phyloP scores from a whole-genome alignment of 179 eudicot genomes.

The Spinacia oleracea region DNA sequence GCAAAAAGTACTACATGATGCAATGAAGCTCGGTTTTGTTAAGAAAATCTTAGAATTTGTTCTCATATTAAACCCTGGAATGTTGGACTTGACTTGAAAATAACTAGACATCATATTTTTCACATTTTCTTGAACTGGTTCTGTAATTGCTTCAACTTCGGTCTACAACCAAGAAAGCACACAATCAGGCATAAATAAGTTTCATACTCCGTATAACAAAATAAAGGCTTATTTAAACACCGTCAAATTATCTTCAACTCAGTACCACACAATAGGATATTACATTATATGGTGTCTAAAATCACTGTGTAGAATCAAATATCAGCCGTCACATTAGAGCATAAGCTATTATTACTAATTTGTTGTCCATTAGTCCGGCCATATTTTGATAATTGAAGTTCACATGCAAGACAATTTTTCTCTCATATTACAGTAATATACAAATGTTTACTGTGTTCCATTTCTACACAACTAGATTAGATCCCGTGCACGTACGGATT shows the following conservation, averaged over 20 bases:
- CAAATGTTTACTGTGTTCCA: no score
- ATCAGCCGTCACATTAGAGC: neutral
- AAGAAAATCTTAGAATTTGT: slow-evolving; percentile 30
- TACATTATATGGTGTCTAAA: neutral
- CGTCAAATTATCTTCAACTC: neutral
- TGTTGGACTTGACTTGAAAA: slow-evolving; percentile 49
- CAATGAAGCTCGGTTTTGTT: slow-evolving; percentile 59
- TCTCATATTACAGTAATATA: no score
- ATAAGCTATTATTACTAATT: neutral
- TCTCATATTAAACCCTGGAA: slow-evolving; percentile 30
- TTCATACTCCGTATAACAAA: slow-evolving; percentile 6
- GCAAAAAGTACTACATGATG: slow-evolving; percentile 87
- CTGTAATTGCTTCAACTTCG: slow-evolving; percentile 62
- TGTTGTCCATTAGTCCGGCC: neutral
- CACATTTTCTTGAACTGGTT: slow-evolving; percentile 68
- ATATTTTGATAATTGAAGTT: no score
- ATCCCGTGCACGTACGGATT: no score
- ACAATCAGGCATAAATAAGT: neutral
- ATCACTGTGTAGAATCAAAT: neutral
- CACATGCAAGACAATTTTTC: no score
- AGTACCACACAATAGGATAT: neutral
- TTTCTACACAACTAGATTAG: no score
- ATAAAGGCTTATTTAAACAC: neutral
- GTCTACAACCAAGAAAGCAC: slow-evolving; percentile 49
- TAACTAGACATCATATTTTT: slow-evolving; percentile 70